These are phyloP conservation scores for Piper betle DNA, from an alignment of 164 flowering plant genomes.

Conservation along the genomic window DNA sequence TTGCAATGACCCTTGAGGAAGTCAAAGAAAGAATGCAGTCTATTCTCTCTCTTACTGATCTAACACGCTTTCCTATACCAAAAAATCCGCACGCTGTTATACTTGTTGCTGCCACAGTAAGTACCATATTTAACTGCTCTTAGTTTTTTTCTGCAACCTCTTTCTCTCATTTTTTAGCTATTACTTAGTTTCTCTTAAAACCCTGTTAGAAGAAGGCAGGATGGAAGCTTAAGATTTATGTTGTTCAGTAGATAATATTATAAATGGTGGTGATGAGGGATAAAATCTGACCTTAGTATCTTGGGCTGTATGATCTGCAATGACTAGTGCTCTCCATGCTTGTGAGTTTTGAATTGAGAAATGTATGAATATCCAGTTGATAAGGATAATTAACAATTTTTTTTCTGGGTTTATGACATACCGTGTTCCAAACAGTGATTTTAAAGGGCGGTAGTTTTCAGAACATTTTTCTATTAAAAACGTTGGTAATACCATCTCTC, in stretches of 20 bases:
- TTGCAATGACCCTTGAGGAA: too few species aligned
- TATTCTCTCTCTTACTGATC: conserved; percentile 91
- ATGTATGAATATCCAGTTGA: too few species aligned
- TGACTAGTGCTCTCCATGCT: too few species aligned
- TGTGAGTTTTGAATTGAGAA: too few species aligned
- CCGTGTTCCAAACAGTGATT: not conserved
- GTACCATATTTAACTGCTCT: conserved; percentile 13
- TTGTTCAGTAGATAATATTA: too few species aligned
- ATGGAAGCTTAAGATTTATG: too few species aligned
- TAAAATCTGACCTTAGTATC: too few species aligned
- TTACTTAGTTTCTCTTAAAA: not conserved
- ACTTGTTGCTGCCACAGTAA: conserved; percentile 91
- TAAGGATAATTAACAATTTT: too few species aligned
- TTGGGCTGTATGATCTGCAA: too few species aligned
- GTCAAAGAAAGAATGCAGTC: conserved; percentile 74
- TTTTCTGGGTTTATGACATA: too few species aligned
- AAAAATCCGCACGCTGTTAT: conserved; percentile 81
- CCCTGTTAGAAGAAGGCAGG: not conserved
- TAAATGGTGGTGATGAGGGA: too few species aligned
- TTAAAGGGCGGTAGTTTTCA: not conserved
- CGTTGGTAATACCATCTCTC: not conserved
- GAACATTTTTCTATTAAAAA: not conserved
- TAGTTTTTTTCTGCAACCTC: not conserved
- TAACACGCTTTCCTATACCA: conserved; percentile 92
- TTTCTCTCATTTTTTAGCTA: not conserved